These are phyloP conservation scores for Eruca vesicaria DNA, from an alignment of 441 rosid genomes.

Conservation along the genomic window DNA sequence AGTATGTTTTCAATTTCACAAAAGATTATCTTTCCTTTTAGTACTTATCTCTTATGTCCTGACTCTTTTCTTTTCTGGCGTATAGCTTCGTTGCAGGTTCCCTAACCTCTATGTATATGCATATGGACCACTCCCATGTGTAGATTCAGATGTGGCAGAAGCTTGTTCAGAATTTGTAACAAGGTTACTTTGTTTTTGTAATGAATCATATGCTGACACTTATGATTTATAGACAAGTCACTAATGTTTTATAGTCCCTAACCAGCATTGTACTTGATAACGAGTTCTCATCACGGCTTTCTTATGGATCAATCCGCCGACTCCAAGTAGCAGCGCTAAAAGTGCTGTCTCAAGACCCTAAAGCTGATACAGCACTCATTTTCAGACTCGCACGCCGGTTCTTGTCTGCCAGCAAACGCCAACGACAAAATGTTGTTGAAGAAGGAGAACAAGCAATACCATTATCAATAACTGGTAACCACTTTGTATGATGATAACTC, in stretches of 20 bases:
- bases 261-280: constrained; percentile 79
- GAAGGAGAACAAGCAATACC: not conserved
- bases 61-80: not conserved
- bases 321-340: constrained; percentile 81
- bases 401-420: constrained; percentile 45
- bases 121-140: constrained; percentile 87
- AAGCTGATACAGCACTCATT: constrained; percentile 59
- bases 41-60: not conserved
- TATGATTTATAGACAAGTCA: not conserved
- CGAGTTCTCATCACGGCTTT: constrained; percentile 92
- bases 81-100: constrained; percentile 59
- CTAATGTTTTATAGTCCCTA: constrained; percentile 23
- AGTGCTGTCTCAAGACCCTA: constrained; percentile 66
- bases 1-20: constrained; percentile 40
- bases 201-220: not conserved
- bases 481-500: not conserved
- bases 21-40: not conserved
- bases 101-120: constrained; percentile 75
- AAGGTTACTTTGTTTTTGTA: constrained; percentile 45
- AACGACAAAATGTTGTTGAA: not conserved
- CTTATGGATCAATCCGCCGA: constrained; percentile 81
- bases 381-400: constrained; percentile 72
- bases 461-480: constrained; percentile 23
- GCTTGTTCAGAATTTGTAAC: constrained; percentile 88
- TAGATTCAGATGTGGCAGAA: constrained; percentile 66